Conservation (phyloP, 2,329 filamentous ascomycete species). For the Aspergillus persii region DNA sequence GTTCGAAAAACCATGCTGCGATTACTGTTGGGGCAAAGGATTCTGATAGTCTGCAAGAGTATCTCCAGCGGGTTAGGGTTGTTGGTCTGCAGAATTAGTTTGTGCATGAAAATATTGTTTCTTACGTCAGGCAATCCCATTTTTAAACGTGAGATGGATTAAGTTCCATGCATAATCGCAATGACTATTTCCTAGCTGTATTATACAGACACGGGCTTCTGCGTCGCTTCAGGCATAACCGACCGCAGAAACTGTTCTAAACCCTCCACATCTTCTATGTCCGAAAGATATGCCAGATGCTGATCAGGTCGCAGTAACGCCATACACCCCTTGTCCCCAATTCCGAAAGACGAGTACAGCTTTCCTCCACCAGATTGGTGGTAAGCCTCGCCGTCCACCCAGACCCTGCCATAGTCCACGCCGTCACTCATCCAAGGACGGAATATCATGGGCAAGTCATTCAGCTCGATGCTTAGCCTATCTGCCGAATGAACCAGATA, state of each 20-base stretch:
- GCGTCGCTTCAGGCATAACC: not conserved
- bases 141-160: too few relatives aligned
- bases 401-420: not conserved
- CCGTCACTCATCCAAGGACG: not conserved
- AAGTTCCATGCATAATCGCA: too few relatives aligned
- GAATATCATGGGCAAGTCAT: not conserved
- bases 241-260: not conserved
- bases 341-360: constrained; percentile 57
- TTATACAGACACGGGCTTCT: not conserved
- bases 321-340: constrained; percentile 58
- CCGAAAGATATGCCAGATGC: constrained; percentile 49
- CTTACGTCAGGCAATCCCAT: too few relatives aligned
- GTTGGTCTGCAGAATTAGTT: not conserved
- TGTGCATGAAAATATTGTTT: too few relatives aligned
- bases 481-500: not conserved
- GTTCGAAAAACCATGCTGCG: not conserved
- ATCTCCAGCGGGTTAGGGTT: not conserved
- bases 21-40: not conserved
- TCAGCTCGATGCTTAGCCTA: not conserved
- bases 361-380: constrained; percentile 48
- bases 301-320: constrained; percentile 66
- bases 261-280: not conserved
- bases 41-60: not conserved
- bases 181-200: not conserved
- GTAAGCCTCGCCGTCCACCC: constrained; percentile 52